These are phyloP conservation scores for Spencermartinsiella ligniputridi DNA, from an alignment of 1,139 yeast genomes.

Conservation along the genomic window DNA sequence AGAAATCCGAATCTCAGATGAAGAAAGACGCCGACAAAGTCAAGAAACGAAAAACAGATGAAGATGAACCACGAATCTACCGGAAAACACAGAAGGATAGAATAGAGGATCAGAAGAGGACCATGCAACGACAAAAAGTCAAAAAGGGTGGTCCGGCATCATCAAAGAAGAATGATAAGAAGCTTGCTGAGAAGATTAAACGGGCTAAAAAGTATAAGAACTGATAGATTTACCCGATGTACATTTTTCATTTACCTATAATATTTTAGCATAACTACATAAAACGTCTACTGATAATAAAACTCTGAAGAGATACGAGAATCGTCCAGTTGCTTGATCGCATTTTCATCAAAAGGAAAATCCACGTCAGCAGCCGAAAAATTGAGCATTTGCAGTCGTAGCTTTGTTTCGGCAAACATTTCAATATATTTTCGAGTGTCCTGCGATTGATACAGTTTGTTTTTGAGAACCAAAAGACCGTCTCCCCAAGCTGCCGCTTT, in stretches of 20 bases:
- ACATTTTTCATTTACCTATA: neutral
- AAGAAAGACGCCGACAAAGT: constrained; percentile 32
- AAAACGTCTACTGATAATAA: constrained; percentile 20
- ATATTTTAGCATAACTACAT: constrained; percentile 3
- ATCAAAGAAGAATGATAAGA: constrained; percentile 16
- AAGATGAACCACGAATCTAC: constrained; percentile 33
- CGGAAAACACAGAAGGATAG: constrained; percentile 32
- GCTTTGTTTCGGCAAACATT: constrained; percentile 54
- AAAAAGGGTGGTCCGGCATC: constrained; percentile 5
- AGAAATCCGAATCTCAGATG: constrained; percentile 37
- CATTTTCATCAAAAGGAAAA: constrained; percentile 13
- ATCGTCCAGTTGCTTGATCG: constrained; percentile 8
- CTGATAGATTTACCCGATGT: constrained; percentile 20
- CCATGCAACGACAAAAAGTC: constrained; percentile 10
- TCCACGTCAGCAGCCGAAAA: constrained; percentile 40
- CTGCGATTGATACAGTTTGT: constrained; percentile 42
- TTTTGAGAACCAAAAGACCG: constrained; percentile 61
- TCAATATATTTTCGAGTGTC: constrained; percentile 59
- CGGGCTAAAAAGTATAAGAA: constrained; percentile 47
- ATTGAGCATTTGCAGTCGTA: constrained; percentile 60
- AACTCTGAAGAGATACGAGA: constrained; percentile 24
- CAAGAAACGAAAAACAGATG: constrained; percentile 53
- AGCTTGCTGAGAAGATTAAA: constrained; percentile 70
- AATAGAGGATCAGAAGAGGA: constrained; percentile 18
- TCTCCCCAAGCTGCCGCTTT: constrained; percentile 74